Percentiles rank a stretch among this genome's conserved stretches.
Evolutionary conservation across 768 basidiomycete species (phyloP).

Genomic region (Boletus sensibilis): DNA sequence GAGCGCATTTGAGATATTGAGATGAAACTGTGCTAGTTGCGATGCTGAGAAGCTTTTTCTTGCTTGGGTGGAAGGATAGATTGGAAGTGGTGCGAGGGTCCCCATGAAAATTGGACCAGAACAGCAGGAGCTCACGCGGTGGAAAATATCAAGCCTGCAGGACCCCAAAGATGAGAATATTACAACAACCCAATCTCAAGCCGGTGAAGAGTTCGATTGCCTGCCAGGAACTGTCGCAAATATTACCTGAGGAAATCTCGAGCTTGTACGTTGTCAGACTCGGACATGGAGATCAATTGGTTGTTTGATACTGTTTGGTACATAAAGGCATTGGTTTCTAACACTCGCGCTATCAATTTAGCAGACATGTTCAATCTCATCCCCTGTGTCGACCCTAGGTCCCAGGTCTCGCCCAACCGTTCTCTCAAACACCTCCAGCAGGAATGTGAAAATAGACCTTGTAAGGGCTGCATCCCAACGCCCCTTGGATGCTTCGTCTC

Average conservation of each 20-base stretch:
- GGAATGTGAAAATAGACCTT: constrained; percentile 71
- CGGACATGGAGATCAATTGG: background rate
- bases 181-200: background rate
- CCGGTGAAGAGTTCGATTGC: background rate
- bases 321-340: constrained; percentile 7
- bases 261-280: too few species aligned
- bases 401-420: constrained; percentile 86
- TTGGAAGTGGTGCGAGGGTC: constrained; percentile 41
- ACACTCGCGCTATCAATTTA: constrained; percentile 1
- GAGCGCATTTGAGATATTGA: constrained; percentile 48
- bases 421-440: constrained; percentile 93
- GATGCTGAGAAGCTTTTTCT: constrained; percentile 51
- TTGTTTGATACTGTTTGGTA: constrained; percentile 9
- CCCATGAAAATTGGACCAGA: constrained; percentile 21
- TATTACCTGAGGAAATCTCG: background rate
- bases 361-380: constrained; percentile 78
- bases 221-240: background rate
- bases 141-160: background rate
- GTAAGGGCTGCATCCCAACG: constrained; percentile 95
- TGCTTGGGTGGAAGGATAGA: constrained; percentile 52
- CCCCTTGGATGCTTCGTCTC: constrained; percentile 89
- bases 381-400: constrained; percentile 46
- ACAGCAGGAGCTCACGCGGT: background rate
- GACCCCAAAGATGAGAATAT: background rate
- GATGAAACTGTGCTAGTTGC: constrained; percentile 48